Evolutionary conservation across 2,329 filamentous ascomycete species (phyloP), one percentile per base, ranked within the genome.

Genomic region (Orbilia brochopaga): DNA sequence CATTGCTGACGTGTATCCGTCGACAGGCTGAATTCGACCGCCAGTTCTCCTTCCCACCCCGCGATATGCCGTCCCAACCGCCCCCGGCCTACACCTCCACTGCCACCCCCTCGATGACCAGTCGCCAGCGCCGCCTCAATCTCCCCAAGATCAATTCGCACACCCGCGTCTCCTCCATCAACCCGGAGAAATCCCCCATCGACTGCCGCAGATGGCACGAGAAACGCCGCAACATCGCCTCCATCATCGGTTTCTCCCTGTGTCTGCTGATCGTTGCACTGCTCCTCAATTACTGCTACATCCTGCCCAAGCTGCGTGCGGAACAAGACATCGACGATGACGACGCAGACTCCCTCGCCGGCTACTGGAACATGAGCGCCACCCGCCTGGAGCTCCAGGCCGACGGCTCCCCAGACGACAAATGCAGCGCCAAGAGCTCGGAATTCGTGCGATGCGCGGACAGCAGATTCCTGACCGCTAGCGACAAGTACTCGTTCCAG

Each of bases 191-290:
- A 46, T 70, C 66, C 8, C 66, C 66, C 6, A 70, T 70, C 24
- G 66, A 70, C 44, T 59, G 48, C 17, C 66, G 66, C 30, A 70
- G n/a, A 32, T 70, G 66, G 66, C 59, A 70, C 21, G 66, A 70
- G 35, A 70, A 70, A 23, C 59, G 60, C 40, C 66, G 66, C 24
- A 70, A 55, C 27, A 70, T 70, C 17, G 66, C 50, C 19, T 59
- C 46, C 8, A 27, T 70, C 48, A 30, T 64, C n/a, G 66, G 53
- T 21, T 17, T 70, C 2, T 70, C 66, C 15, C 53, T 70, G 17
- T 23, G 21, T 23, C 55, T 70, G 2, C 55, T 70, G 15, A 13
- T 70, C 17, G 40, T 42, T 23, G 66, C 66, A 7, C 40, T 70
- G 13, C 48, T 70, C 23, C 17, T 70, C 35, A 70, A 70, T 23